Conservation (phyloP, 306 rosid genomes). For the Astragalus glycyphyllos region DNA sequence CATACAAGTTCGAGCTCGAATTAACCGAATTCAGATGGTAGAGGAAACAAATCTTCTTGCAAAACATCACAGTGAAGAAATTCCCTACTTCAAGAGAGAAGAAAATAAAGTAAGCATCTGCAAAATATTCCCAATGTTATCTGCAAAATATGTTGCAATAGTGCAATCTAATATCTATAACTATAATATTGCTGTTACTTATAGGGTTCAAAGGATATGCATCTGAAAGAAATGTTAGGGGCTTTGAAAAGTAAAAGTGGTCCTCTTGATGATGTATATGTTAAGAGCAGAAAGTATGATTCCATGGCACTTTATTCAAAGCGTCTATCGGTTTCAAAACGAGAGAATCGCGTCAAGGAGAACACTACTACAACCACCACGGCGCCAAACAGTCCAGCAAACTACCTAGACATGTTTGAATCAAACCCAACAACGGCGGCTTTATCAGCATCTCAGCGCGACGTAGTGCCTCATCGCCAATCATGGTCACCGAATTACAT, state of each 20-base stretch:
- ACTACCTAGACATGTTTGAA: constrained; percentile 37
- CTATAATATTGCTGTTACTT: constrained; percentile 16
- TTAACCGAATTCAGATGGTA: constrained; percentile 66
- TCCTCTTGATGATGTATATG: constrained; percentile 49
- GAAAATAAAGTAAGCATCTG: constrained; percentile 49
- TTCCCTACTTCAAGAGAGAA: background rate
- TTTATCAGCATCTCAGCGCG: constrained; percentile 46
- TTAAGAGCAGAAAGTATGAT: constrained; percentile 49
- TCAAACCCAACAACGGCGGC: constrained; percentile 42
- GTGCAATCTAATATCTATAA: background rate
- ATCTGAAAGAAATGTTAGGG: constrained; percentile 46
- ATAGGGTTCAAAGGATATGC: constrained; percentile 54
- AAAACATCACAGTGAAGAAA: constrained; percentile 23
- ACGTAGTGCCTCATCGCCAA: constrained; percentile 38
- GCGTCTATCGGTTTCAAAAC: constrained; percentile 48
- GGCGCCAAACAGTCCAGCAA: constrained; percentile 54
- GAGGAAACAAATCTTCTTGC: constrained; percentile 52
- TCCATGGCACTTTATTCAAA: constrained; percentile 47
- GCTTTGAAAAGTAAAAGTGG: constrained; percentile 60
- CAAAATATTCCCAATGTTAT: background rate
- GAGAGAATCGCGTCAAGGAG: constrained; percentile 42
- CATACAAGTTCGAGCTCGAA: constrained; percentile 88
- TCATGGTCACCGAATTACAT: constrained; percentile 67
- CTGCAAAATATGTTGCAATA: background rate
- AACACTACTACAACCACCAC: constrained; percentile 15